Base-by-base conservation (phyloP, 2,329 filamentous ascomycete genomes). In the Leptographium wingfieldii region DNA sequence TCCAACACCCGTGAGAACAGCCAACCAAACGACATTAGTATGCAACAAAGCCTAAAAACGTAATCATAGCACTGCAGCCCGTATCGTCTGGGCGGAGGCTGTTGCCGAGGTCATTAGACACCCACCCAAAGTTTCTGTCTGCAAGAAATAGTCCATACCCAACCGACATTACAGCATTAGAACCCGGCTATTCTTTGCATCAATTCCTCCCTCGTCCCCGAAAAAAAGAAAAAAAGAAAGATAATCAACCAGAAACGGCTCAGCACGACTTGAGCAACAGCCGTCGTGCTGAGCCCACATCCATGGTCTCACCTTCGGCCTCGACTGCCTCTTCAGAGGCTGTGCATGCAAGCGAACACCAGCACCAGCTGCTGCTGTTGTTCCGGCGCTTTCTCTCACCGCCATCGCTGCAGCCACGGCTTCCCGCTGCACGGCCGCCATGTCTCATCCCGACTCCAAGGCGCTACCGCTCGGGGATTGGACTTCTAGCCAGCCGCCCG, bases 401-500 rank as follows among this genome's bases (percentile, higher is more conserved):
- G 22, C n/a, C n/a, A 7, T 19, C 5, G 31, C 38, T 48, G n/a
- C 33, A 2, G 22, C 9, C 16, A 16, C 11, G 4, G 22, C 35
- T 19, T 27, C 43, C 16, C 14, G 12, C 33, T 35, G 33, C 25
- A 5, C n/a, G 22, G 38, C 46, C 33, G n/a, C 33, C 54, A 3
- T 6, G 16, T 29, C 19, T 22, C 49, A 11, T 29, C 29, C 38
- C 54, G 46, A 49, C 7, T n/a, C 56, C 43, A 53, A 56, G 60
- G 58, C 61, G 75, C 79, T 82, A 82, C 70, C 76, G 79, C 73
- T 84, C 81, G 67, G 81, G 80, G 70, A 84, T 84, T 67, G 81
- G 80, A 67, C 79, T 80, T 72, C 80, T 84, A 62, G 83, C 83
- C 69, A 92, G 78, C 65, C 87, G 79, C 55, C 88, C 88, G 55